Percentiles rank a stretch among this genome's conserved stretches.
Conservation (phyloP, 129 eudicot species). For the Pittosporum tobira region DNA sequence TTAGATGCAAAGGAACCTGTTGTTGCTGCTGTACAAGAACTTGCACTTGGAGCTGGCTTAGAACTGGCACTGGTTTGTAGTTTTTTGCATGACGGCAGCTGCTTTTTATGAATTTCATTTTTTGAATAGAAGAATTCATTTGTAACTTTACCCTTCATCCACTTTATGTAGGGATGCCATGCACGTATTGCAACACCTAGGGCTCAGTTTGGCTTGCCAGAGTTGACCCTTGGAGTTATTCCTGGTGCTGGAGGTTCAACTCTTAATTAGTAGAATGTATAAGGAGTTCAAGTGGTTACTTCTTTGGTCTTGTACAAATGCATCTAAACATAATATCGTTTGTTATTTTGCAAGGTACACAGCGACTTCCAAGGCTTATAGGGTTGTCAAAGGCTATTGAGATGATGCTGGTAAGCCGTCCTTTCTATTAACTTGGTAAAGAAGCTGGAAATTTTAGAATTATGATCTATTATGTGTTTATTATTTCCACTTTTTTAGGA, state of each 20-base stretch:
- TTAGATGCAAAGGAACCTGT: constrained; percentile 74
- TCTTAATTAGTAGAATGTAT: background rate
- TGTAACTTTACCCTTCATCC: background rate
- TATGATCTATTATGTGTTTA: background rate
- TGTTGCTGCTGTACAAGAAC: constrained; percentile 95
- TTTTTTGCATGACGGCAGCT: background rate
- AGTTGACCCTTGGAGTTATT: constrained; percentile 83
- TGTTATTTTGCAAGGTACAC: constrained; percentile 54
- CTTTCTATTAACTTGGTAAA: background rate
- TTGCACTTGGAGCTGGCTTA: constrained; percentile 98
- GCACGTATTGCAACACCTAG: constrained; percentile 83
- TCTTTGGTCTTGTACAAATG: background rate
- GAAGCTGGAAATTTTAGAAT: background rate
- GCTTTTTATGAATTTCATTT: no score
- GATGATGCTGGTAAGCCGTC: constrained; percentile 71
- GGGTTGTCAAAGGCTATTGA: constrained; percentile 84
- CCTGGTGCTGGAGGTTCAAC: constrained; percentile 87
- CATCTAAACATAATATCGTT: background rate
- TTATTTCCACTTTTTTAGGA: background rate
- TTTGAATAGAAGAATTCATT: no score
- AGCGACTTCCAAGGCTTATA: constrained; percentile 96
- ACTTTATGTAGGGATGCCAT: constrained; percentile 66
- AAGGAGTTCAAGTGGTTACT: background rate
- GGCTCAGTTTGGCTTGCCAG: constrained; percentile 91
- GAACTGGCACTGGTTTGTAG: constrained; percentile 82